Evolutionary conservation across 1,139 yeast species (phyloP), one percentile per base, ranked within the genome.

Genomic region (Petasospora fabianii): DNA sequence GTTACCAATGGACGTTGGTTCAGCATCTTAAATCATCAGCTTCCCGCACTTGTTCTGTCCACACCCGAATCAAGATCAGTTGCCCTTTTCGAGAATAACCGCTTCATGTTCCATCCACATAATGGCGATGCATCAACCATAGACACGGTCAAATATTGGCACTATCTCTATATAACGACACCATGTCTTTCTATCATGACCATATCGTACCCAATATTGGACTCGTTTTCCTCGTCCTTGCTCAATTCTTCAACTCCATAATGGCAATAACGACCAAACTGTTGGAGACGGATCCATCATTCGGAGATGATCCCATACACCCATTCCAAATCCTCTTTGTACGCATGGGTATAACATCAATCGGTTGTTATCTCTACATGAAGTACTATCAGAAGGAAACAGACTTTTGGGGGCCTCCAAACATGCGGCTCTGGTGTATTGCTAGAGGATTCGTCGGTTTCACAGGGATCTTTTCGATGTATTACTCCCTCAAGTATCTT

Each of bases 231-330:
- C 59, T 75, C 37, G 55, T 76, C n/a, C 41, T 72, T 8, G 71
- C 85, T 1, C 94, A 84, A 55, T 66, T 84, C 36, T 82, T 82
- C 67, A 84, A 71, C 59, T 77, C 90, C 6, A 60, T 80, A 31
- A 86, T 86, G 96, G 75, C 82, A 7, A 74, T 82, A 10, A 71
- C 85, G 6, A 82, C 94, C 49, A 82, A 85, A 55, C 61, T 86
- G 18, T 63, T 86, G 35, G 84, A 80, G 44, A 75, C 84, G 2
- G 84, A 82, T 49, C 66, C 72, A 19, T 75, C 70, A 41, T 69
- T 71, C 19, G 69, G n/a, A n/a, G n/a, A 69, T 3, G 56, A 50
- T 5, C 82, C 83, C 8, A 73, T 85, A 48, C 81, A 83, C 54
- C 94, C 96, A 1, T 62, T 84, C 27, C 95, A 86, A 60, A 82